These are phyloP conservation scores for Rhodamnia rubescens DNA, from an alignment of 345 rosid genomes.

Conservation along the genomic window DNA sequence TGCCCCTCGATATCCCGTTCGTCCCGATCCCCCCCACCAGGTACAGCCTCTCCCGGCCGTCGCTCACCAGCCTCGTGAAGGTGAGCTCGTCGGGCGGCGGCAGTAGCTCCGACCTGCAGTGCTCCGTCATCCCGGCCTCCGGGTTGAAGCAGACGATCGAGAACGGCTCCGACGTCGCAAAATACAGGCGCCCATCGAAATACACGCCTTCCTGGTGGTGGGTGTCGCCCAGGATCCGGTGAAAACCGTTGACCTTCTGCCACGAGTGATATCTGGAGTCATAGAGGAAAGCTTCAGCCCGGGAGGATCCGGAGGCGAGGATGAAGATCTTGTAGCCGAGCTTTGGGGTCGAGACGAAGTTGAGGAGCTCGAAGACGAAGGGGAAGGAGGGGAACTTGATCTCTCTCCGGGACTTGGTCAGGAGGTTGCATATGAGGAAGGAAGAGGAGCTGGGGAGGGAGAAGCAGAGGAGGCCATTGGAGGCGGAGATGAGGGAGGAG, in stretches of 20 bases:
- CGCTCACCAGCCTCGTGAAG: slow-evolving; percentile 57
- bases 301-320: slow-evolving; percentile 25
- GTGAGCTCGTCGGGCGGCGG: slow-evolving; percentile 24
- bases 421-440: slow-evolving; percentile 52
- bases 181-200: slow-evolving; percentile 45
- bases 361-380: slow-evolving; percentile 48
- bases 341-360: slow-evolving; percentile 34
- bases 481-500: slow-evolving; percentile 42
- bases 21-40: slow-evolving; percentile 75
- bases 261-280: slow-evolving; percentile 44
- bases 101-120: slow-evolving; percentile 18
- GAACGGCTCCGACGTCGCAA: slow-evolving; percentile 56
- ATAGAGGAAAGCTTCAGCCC: slow-evolving; percentile 31
- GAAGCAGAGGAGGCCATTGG: slow-evolving; percentile 65
- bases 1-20: slow-evolving; percentile 67
- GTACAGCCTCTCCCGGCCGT: slow-evolving; percentile 39
- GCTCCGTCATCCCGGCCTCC: slow-evolving; percentile 36
- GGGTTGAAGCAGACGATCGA: slow-evolving; percentile 34
- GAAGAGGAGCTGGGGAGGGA: slow-evolving; percentile 36
- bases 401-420: slow-evolving; percentile 50
- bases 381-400: slow-evolving; percentile 52
- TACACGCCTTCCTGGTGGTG: slow-evolving; percentile 51
- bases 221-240: slow-evolving; percentile 25
- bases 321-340: slow-evolving; percentile 50
- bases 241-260: slow-evolving; percentile 29